A percentile compares a stretch with the other conserved stretches of the same genome.
phyloP scores from a whole-genome alignment of 352 stramenopile species.

The Phytopythium delawarense region DNA sequence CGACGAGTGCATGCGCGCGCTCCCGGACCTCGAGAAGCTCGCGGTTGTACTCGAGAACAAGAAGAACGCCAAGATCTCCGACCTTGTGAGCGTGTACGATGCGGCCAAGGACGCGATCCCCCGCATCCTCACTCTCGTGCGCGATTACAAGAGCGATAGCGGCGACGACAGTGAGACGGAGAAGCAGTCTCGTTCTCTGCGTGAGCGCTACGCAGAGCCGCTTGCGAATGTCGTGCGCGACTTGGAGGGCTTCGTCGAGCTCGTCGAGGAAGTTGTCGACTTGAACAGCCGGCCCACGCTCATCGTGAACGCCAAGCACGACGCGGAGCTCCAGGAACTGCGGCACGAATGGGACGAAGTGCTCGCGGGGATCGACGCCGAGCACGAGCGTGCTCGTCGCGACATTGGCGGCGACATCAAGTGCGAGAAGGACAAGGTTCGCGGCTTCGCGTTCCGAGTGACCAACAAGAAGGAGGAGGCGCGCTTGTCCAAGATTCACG shows the following conservation, averaged over 20 bases:
- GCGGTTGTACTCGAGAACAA: constrained; percentile 64
- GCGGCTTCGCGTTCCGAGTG: constrained; percentile 92
- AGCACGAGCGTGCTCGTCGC: constrained; percentile 54
- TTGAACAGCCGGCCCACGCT: constrained; percentile 74
- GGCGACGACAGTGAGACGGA: neutral
- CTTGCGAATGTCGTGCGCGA: constrained; percentile 63
- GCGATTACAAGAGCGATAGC: constrained; percentile 19
- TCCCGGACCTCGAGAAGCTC: constrained; percentile 78
- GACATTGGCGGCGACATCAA: constrained; percentile 83
- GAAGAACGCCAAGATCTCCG: constrained; percentile 66
- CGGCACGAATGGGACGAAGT: constrained; percentile 74
- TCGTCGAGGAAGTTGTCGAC: constrained; percentile 84
- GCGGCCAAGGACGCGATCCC: constrained; percentile 66
- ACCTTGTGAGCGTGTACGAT: constrained; percentile 84
- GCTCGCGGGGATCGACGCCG: constrained; percentile 77
- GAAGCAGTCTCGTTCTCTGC: constrained; percentile 21
- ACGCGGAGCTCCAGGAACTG: constrained; percentile 70
- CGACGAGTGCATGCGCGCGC: constrained; percentile 83
- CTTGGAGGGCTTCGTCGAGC: constrained; percentile 56
- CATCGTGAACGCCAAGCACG: constrained; percentile 82
- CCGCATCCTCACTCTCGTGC: constrained; percentile 50
- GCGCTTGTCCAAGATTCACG: constrained; percentile 79
- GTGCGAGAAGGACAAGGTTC: constrained; percentile 91
- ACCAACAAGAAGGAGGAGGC: constrained; percentile 93
- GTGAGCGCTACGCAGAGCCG: constrained; percentile 38